Evolutionary conservation across 139 green algal genomes (phyloP).

Genomic region (Yamagishiella unicocca): DNA sequence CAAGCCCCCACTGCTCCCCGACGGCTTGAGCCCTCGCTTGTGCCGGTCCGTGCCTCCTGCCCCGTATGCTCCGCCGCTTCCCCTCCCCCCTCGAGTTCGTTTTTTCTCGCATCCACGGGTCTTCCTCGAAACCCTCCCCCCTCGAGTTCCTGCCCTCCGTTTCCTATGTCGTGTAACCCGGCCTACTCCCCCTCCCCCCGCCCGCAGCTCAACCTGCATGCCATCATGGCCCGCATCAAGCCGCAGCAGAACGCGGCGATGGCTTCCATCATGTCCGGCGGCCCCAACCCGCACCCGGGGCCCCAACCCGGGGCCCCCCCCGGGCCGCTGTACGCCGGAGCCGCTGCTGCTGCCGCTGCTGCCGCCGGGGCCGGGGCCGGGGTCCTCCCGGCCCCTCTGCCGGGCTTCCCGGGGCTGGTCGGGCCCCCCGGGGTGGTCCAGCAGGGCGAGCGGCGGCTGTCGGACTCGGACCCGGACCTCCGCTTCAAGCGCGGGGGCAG

Average conservation of each 20-base stretch:
- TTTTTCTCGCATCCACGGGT: too few relatives aligned
- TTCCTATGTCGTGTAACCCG: too few relatives aligned
- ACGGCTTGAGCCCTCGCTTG: too few relatives aligned
- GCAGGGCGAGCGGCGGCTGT: background rate
- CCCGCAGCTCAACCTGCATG: conserved; percentile 23
- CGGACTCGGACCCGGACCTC: conserved; percentile 12
- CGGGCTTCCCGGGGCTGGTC: background rate
- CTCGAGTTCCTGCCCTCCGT: background rate
- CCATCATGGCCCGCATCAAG: conserved; percentile 27
- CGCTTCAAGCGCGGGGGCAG: conserved; percentile 10
- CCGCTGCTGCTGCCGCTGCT: background rate
- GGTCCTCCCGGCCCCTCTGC: background rate
- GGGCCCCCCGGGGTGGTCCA: background rate
- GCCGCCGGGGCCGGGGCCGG: background rate
- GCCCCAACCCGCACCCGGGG: background rate
- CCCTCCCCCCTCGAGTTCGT: too few relatives aligned
- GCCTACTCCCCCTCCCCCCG: background rate
- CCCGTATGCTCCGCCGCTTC: too few relatives aligned
- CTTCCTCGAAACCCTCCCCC: background rate
- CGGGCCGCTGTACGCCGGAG: background rate
- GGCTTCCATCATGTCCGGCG: background rate
- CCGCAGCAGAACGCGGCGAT: conserved; percentile 18
- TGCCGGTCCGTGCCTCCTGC: too few relatives aligned
- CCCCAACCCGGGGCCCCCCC: background rate
- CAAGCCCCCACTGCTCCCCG: too few relatives aligned